Conservation (phyloP, 306 rosid genomes). For the Fragaria vesca region DNA sequence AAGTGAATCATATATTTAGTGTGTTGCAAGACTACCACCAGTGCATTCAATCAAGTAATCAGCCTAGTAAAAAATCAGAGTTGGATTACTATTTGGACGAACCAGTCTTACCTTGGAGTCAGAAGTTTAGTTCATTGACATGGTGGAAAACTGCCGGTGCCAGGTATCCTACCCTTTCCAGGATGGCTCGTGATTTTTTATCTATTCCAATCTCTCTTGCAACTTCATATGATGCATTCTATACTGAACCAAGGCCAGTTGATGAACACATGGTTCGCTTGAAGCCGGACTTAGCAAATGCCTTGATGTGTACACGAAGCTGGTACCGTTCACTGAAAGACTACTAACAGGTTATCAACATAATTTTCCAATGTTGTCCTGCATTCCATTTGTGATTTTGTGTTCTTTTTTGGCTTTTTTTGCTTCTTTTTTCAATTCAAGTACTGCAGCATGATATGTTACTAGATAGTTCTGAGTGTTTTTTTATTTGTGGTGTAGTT, state of each 20-base stretch:
- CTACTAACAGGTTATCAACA: not conserved
- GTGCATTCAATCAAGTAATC: not conserved
- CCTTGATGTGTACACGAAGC: constrained; percentile 12
- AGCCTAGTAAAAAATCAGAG: constrained; percentile 1
- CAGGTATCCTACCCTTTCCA: constrained; percentile 14
- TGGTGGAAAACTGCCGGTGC: constrained; percentile 20
- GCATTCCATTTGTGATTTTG: not conserved
- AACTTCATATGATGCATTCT: constrained; percentile 6
- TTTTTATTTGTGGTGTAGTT: not conserved
- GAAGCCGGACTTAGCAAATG: constrained; percentile 10
- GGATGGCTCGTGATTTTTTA: constrained; percentile 20
- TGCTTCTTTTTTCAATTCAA: not conserved
- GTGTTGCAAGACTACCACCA: constrained; percentile 11
- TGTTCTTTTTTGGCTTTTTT: too few relatives aligned
- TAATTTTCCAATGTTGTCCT: not conserved
- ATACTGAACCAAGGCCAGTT: constrained; percentile 18
- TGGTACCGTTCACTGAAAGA: constrained; percentile 12
- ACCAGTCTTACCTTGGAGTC: constrained; percentile 19
- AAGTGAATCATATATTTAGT: constrained; percentile 4
- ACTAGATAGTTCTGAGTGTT: not conserved
- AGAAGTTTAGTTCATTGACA: constrained; percentile 3
- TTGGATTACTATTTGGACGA: constrained; percentile 17
- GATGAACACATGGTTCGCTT: not conserved
- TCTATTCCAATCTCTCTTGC: constrained; percentile 17
- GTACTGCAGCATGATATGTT: not conserved